These are phyloP conservation scores for Athelia sp. DNA, from an alignment of 1,284 basidiomycete genomes.

Conservation along the genomic window DNA sequence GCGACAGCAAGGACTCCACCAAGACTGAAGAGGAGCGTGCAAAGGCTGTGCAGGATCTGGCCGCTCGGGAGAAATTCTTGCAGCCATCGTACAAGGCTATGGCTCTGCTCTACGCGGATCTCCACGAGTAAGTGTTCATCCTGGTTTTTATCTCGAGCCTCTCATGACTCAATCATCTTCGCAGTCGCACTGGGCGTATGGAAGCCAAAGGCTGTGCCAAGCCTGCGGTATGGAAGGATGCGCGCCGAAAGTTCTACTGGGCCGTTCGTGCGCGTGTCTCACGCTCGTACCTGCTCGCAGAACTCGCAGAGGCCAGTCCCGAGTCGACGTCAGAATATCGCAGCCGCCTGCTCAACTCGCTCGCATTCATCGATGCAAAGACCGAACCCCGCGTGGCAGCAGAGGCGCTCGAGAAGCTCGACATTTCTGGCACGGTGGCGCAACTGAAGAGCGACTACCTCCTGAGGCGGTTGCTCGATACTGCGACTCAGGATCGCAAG, in stretches of 20 bases:
- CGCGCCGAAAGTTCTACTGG: constrained; percentile 96
- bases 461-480: constrained; percentile 52
- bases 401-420: constrained; percentile 61
- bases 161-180: constrained; percentile 12
- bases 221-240: constrained; percentile 80
- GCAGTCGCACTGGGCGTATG: constrained; percentile 92
- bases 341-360: constrained; percentile 47
- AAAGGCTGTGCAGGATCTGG: constrained; percentile 62
- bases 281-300: constrained; percentile 53
- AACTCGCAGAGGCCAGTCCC: constrained; percentile 59
- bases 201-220: constrained; percentile 94
- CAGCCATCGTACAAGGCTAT: constrained; percentile 92
- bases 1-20: constrained; percentile 68
- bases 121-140: constrained; percentile 75
- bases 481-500: constrained; percentile 66
- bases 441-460: constrained; percentile 66
- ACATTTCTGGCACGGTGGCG: constrained; percentile 53
- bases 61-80: constrained; percentile 78
- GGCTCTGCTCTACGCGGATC: constrained; percentile 92
- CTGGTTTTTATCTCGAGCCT: not conserved
- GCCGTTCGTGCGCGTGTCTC: constrained; percentile 79
- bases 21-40: constrained; percentile 74
- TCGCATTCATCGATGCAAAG: constrained; percentile 49
- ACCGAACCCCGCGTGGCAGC: constrained; percentile 53
- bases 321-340: constrained; percentile 58